Percentiles rank a stretch among this genome's conserved stretches.
Conservation (phyloP, 2,329 filamentous ascomycete genomes). For the Westerdykella ornata region DNA sequence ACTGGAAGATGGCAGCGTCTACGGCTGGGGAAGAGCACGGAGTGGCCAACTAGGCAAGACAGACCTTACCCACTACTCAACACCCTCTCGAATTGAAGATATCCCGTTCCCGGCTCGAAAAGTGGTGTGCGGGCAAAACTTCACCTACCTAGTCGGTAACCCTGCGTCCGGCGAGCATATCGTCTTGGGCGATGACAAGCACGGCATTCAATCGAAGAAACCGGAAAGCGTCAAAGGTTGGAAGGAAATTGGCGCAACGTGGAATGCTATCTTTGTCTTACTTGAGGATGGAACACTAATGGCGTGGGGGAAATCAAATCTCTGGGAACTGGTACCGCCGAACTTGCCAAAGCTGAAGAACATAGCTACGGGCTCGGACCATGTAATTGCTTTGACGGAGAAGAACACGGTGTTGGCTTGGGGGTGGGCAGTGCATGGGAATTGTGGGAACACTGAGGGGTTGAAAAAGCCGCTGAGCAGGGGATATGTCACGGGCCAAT, state of each 20-base stretch:
- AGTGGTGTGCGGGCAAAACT: conserved; percentile 76
- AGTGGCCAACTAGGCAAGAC: conserved; percentile 73
- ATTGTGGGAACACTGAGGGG: conserved; percentile 58
- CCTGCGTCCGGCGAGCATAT: conserved; percentile 52
- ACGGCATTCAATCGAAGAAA: conserved; percentile 54
- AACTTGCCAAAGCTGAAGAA: conserved; percentile 52
- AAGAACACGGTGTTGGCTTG: conserved; percentile 67
- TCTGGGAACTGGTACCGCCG: conserved; percentile 67
- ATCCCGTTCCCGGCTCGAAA: conserved; percentile 56
- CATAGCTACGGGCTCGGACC: conserved; percentile 85
- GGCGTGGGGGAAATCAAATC: conserved; percentile 79
- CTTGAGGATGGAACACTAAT: conserved; percentile 53
- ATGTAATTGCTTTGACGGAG: conserved; percentile 65
- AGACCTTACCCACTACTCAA: conserved; percentile 33
- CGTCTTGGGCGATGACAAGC: conserved; percentile 71
- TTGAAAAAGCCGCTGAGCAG: not conserved
- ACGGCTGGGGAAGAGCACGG: conserved; percentile 81
- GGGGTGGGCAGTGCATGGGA: conserved; percentile 98
- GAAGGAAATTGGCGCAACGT: conserved; percentile 68
- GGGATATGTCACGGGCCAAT: conserved; percentile 2
- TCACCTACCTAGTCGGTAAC: conserved; percentile 63
- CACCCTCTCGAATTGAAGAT: conserved; percentile 24
- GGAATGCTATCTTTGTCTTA: conserved; percentile 74
- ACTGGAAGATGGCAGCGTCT: conserved; percentile 67
- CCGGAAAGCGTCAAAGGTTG: conserved; percentile 52